Percentiles rank a stretch among this genome's conserved stretches.
Conservation (phyloP, 768 basidiomycete genomes). For the Leccinum rimulosum region DNA sequence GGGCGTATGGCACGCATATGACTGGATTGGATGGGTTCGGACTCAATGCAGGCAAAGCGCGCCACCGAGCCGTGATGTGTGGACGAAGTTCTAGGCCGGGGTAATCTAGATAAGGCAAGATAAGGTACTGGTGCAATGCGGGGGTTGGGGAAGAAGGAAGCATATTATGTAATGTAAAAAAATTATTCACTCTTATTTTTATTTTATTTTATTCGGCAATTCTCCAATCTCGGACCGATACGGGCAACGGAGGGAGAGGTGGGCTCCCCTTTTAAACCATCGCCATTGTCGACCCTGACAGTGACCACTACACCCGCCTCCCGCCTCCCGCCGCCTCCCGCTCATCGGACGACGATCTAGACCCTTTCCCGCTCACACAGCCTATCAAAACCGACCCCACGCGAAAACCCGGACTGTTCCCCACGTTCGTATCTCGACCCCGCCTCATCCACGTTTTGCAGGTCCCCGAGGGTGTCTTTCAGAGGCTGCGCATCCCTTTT, state of each 20-base stretch:
- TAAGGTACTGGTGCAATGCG: slow-evolving; percentile 23
- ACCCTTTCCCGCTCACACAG: slow-evolving; percentile 1
- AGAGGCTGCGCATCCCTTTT: slow-evolving; percentile 14
- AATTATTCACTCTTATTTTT: background rate
- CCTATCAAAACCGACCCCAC: too few relatives aligned
- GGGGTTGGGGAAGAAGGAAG: slow-evolving; percentile 12
- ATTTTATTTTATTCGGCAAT: slow-evolving; percentile 9
- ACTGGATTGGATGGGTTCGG: slow-evolving; percentile 9
- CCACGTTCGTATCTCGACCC: slow-evolving; percentile 26
- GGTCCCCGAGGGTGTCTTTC: slow-evolving; percentile 25
- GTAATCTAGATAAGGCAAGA: slow-evolving; percentile 27
- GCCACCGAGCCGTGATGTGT: slow-evolving; percentile 1
- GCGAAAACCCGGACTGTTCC: slow-evolving; percentile 15
- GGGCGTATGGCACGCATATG: slow-evolving; percentile 1
- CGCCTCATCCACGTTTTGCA: slow-evolving; percentile 26
- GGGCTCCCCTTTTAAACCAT: slow-evolving; percentile 8
- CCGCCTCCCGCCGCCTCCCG: background rate
- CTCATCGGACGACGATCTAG: background rate
- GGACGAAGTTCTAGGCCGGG: slow-evolving; percentile 21
- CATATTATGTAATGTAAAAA: slow-evolving; percentile 11
- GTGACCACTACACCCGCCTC: background rate
- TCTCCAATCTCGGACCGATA: slow-evolving; percentile 25
- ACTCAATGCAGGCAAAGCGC: background rate
- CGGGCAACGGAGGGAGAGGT: slow-evolving; percentile 17
- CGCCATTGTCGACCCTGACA: slow-evolving; percentile 6